These are phyloP conservation scores for Blastomyces silverae DNA, from an alignment of 2,329 filamentous ascomycete genomes.

Conservation along the genomic window DNA sequence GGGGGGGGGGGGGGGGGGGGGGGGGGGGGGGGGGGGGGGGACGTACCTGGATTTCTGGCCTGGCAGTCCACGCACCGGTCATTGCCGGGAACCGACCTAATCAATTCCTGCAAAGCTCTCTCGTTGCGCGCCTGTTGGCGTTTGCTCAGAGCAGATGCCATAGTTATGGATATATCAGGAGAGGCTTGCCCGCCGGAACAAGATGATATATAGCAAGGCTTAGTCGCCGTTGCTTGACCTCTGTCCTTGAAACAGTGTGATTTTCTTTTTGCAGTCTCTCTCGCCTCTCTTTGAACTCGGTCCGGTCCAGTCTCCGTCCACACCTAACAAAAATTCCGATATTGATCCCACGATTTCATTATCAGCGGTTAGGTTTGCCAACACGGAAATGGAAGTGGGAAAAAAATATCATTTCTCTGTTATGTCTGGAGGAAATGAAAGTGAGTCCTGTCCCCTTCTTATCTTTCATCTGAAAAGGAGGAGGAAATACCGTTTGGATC, in stretches of 20 bases:
- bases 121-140: slow-evolving; percentile 98
- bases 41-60: slow-evolving; percentile 80
- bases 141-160: slow-evolving; percentile 77
- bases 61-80: slow-evolving; percentile 90
- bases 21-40: background rate
- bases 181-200: background rate
- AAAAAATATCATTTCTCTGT: background rate
- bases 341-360: slow-evolving; percentile 10
- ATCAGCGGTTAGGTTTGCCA: slow-evolving; percentile 4
- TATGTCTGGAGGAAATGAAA: background rate
- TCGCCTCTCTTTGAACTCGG: background rate
- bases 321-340: slow-evolving; percentile 7
- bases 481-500: background rate
- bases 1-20: slow-evolving; percentile 3
- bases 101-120: slow-evolving; percentile 79
- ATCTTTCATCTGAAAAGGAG: background rate
- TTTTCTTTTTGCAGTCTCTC: no score
- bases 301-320: background rate
- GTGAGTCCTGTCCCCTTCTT: background rate
- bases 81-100: slow-evolving; percentile 78
- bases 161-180: slow-evolving; percentile 31
- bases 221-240: background rate
- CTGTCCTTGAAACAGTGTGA: background rate
- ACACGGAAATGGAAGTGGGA: background rate
- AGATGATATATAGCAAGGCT: slow-evolving; percentile 1